Percentiles rank a stretch among this genome's conserved stretches.
Conservation (phyloP, 345 rosid genomes). For the Reutealis trisperma region DNA sequence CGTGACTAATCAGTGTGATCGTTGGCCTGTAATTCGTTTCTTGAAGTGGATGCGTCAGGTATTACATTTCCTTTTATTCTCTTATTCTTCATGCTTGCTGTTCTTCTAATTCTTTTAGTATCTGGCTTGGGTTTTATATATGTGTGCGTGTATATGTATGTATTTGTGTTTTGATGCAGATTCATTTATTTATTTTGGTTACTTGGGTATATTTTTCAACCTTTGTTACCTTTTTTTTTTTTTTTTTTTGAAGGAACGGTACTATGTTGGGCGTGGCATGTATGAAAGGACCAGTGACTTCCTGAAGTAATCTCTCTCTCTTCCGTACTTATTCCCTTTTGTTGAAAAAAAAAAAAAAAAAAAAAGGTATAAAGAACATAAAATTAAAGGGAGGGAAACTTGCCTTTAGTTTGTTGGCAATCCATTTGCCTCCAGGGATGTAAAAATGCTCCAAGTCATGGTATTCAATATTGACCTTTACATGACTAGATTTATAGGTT, state of each 20-base stretch:
- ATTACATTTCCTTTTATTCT: slow-evolving; percentile 18
- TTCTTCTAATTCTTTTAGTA: slow-evolving; percentile 4
- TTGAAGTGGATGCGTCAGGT: slow-evolving; percentile 99
- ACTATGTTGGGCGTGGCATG: slow-evolving; percentile 97
- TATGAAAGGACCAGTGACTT: slow-evolving; percentile 89
- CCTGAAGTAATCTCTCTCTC: slow-evolving; percentile 56
- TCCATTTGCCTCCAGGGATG: background rate
- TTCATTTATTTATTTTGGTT: slow-evolving; percentile 3
- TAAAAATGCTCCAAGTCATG: background rate
- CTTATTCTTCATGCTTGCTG: background rate
- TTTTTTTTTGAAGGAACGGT: slow-evolving; percentile 64
- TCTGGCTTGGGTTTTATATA: background rate
- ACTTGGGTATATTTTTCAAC: background rate
- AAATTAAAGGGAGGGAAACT: background rate
- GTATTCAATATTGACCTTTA: background rate
- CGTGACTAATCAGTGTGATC: slow-evolving; percentile 79
- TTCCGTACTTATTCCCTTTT: background rate
- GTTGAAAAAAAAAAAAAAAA: background rate
- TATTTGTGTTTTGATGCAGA: background rate
- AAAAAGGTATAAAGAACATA: background rate
- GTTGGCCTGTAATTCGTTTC: slow-evolving; percentile 71
- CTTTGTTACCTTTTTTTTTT: slow-evolving; percentile 17
- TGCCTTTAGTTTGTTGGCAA: background rate
- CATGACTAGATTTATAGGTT: background rate
- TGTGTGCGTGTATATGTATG: background rate